phyloP scores from a whole-genome alignment of 1,139 yeast genomes.

The Suhomyces wounanorum region DNA sequence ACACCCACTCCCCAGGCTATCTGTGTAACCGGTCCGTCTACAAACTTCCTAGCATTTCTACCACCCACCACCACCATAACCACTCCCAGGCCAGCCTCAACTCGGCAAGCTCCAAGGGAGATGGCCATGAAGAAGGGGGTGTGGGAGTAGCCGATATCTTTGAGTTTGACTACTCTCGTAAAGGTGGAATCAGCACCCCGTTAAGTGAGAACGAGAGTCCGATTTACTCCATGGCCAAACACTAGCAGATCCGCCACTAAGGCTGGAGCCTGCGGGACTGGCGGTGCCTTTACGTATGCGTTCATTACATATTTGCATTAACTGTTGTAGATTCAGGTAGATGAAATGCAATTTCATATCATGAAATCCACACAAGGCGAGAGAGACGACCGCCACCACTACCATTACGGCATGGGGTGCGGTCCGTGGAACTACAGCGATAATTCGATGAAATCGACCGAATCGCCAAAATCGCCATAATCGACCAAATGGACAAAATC shows the following conservation, averaged over 20 bases:
- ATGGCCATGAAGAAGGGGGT: constrained; percentile 25
- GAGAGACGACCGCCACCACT: not conserved
- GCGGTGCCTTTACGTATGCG: not conserved
- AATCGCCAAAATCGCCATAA: no score
- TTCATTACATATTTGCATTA: not conserved
- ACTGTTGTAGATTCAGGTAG: not conserved
- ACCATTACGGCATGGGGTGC: no score
- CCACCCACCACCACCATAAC: constrained; percentile 24
- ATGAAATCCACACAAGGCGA: not conserved
- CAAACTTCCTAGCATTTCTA: constrained; percentile 11
- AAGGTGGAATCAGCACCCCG: constrained; percentile 35
- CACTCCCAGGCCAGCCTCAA: constrained; percentile 33
- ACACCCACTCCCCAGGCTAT: constrained; percentile 11
- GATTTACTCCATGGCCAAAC: constrained; percentile 17
- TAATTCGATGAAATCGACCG: no score
- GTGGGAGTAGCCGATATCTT: constrained; percentile 27
- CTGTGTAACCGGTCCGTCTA: constrained; percentile 8
- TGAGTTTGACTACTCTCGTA: constrained; percentile 29
- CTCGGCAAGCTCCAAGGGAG: constrained; percentile 27
- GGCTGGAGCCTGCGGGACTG: constrained; percentile 6
- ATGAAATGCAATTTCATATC: not conserved
- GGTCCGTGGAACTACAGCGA: no score
- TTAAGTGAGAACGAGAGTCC: constrained; percentile 37
- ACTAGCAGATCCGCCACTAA: constrained; percentile 5
- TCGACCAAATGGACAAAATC: no score